These are phyloP conservation scores for Pythium pyrilobum DNA, from an alignment of 352 stramenopile genomes.

Conservation along the genomic window DNA sequence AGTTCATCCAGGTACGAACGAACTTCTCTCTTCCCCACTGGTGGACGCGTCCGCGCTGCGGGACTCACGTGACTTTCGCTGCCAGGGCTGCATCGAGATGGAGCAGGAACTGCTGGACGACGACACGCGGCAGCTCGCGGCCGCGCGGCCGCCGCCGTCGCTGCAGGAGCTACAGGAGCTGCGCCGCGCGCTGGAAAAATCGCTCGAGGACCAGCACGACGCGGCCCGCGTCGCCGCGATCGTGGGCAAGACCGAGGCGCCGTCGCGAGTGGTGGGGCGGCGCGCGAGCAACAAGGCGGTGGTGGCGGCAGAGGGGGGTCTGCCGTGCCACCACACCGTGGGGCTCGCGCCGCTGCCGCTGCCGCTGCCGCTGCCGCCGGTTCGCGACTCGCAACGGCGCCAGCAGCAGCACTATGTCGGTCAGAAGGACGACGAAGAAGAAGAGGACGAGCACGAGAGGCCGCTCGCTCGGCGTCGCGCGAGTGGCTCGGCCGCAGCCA, in stretches of 20 bases:
- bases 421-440: not conserved
- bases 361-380: slow-evolving; percentile 1
- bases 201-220: slow-evolving; percentile 42
- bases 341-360: not conserved
- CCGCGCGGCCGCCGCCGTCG: slow-evolving; percentile 34
- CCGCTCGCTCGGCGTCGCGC: not conserved
- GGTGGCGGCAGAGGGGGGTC: too few species aligned
- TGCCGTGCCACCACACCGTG: not conserved
- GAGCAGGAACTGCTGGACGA: slow-evolving; percentile 80
- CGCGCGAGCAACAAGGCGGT: not conserved
- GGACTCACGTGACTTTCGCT: not conserved
- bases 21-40: not conserved
- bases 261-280: not conserved
- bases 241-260: slow-evolving; percentile 10
- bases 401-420: not conserved
- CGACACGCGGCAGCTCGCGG: slow-evolving; percentile 40
- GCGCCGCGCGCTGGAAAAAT: slow-evolving; percentile 49
- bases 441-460: not conserved
- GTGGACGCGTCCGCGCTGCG: not conserved
- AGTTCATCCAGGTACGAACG: slow-evolving; percentile 64
- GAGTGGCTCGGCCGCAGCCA: not conserved
- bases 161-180: slow-evolving; percentile 64
- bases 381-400: not conserved
- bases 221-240: slow-evolving; percentile 13
- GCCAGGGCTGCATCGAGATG: slow-evolving; percentile 76